phyloP scores from a whole-genome alignment of 148 eudicot genomes.

The Oxyria digyna region DNA sequence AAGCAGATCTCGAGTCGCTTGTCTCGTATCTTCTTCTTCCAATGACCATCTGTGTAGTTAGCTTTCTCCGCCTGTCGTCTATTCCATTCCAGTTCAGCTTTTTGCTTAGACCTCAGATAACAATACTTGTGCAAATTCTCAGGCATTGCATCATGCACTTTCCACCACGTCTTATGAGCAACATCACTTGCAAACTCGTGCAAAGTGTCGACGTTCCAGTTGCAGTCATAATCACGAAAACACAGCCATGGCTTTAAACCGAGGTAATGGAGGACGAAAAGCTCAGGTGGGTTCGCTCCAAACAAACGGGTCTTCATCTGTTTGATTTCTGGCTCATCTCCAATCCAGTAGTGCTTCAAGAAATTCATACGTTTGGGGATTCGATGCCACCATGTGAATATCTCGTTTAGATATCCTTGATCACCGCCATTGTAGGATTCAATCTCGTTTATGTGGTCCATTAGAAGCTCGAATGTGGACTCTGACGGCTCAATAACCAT shows the following conservation, averaged over 20 bases:
- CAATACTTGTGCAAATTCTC: conserved; percentile 64
- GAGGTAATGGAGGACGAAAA: conserved; percentile 72
- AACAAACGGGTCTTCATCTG: conserved; percentile 55
- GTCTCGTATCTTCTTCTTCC: conserved; percentile 62
- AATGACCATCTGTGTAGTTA: conserved; percentile 65
- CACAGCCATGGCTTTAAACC: conserved; percentile 93
- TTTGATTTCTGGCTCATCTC: conserved; percentile 69
- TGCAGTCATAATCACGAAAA: conserved; percentile 86
- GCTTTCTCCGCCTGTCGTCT: conserved; percentile 72
- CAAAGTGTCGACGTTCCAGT: conserved; percentile 66
- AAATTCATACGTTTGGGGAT: conserved; percentile 81
- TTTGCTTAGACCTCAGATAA: conserved; percentile 66
- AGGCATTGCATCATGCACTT: conserved; percentile 87
- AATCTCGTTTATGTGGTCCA: conserved; percentile 80
- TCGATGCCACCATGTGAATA: conserved; percentile 97
- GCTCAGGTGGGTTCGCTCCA: conserved; percentile 73
- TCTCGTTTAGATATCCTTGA: conserved; percentile 84
- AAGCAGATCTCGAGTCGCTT: conserved; percentile 52
- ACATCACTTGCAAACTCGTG: conserved; percentile 88
- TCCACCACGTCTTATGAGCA: conserved; percentile 83
- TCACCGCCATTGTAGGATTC: conserved; percentile 92
- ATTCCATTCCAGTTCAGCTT: conserved; percentile 76
- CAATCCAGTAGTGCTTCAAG: conserved; percentile 73
- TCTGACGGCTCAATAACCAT: conserved; percentile 96
- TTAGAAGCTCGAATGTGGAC: conserved; percentile 63